Percentiles rank a stretch among this genome's conserved stretches.
These are phyloP conservation scores for Xylaria sp. DNA, from an alignment of 2,329 filamentous ascomycete genomes.

Conservation along the genomic window DNA sequence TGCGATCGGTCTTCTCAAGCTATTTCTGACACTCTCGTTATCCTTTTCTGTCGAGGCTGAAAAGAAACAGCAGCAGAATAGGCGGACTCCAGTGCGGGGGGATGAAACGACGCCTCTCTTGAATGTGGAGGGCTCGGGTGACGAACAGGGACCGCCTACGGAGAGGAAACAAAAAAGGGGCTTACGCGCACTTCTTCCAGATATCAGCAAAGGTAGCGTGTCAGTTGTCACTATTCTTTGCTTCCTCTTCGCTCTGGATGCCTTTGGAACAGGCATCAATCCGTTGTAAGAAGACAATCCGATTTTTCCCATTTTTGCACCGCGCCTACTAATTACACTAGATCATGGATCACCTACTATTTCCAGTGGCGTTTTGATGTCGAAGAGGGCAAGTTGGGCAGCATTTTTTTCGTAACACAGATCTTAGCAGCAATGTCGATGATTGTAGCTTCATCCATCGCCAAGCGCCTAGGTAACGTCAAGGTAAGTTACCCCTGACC, in stretches of 20 bases:
- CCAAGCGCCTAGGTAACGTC: constrained; percentile 68
- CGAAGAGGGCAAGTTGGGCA: constrained; percentile 61
- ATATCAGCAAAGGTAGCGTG: constrained; percentile 57
- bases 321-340: constrained; percentile 52
- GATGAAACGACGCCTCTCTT: constrained; percentile 42
- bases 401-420: constrained; percentile 64
- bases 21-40: constrained; percentile 61
- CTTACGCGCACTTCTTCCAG: constrained; percentile 57
- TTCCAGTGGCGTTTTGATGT: constrained; percentile 61
- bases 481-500: constrained; percentile 58
- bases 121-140: not conserved
- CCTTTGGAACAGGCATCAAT: constrained; percentile 71
- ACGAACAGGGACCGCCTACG: constrained; percentile 1
- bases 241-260: constrained; percentile 56
- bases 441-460: constrained; percentile 63
- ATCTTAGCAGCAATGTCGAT: constrained; percentile 63
- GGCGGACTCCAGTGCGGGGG: not conserved
- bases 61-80: constrained; percentile 40
- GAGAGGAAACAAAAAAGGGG: constrained; percentile 21
- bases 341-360: constrained; percentile 68
- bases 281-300: constrained; percentile 63
- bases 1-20: constrained; percentile 65
- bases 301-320: constrained; percentile 37
- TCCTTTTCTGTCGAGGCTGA: constrained; percentile 51
- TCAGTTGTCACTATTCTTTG: constrained; percentile 69